These are phyloP conservation scores for Ceratopteris richardii DNA, from an alignment of 75 land plant species.

Conservation along the genomic window DNA sequence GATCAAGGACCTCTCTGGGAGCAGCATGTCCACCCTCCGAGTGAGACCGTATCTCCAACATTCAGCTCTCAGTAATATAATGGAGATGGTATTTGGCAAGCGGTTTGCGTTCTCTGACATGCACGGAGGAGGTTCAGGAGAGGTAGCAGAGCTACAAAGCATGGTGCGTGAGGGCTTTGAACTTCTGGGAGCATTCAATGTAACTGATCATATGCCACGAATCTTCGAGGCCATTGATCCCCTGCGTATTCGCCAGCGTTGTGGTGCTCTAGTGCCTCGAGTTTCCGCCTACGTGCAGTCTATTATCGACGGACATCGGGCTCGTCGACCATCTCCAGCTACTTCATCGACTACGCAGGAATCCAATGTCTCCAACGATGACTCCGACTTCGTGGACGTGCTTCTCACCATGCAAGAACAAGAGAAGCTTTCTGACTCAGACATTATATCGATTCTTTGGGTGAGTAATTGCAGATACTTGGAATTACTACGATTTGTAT, in stretches of 20 bases:
- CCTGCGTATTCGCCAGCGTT: constrained; percentile 12
- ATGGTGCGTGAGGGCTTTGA: constrained; percentile 75
- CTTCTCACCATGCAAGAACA: constrained; percentile 18
- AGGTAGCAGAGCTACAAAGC: constrained; percentile 5
- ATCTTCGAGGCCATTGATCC: constrained; percentile 29
- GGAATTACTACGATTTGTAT: too few relatives aligned
- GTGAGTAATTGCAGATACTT: constrained; percentile 26
- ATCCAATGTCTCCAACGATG: constrained; percentile 15
- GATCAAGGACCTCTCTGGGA: too few relatives aligned
- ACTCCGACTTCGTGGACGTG: constrained; percentile 61
- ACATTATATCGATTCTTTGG: constrained; percentile 80
- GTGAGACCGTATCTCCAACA: too few relatives aligned
- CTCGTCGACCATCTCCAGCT: too few relatives aligned
- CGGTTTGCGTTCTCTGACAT: too few relatives aligned
- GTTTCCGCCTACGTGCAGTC: constrained; percentile 51
- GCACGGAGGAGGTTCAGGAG: too few relatives aligned
- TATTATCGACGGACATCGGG: constrained; percentile 46
- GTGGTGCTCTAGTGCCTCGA: constrained; percentile 43
- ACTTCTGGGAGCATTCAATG: constrained; percentile 55
- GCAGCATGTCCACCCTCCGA: too few relatives aligned
- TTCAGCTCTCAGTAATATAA: too few relatives aligned
- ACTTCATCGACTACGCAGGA: too few relatives aligned
- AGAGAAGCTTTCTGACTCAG: constrained; percentile 40
- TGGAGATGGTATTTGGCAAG: too few relatives aligned
- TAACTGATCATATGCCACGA: constrained; percentile 58